Evolutionary conservation across 345 rosid species (phyloP).

Genomic region (Eucalyptus tenuipes): DNA sequence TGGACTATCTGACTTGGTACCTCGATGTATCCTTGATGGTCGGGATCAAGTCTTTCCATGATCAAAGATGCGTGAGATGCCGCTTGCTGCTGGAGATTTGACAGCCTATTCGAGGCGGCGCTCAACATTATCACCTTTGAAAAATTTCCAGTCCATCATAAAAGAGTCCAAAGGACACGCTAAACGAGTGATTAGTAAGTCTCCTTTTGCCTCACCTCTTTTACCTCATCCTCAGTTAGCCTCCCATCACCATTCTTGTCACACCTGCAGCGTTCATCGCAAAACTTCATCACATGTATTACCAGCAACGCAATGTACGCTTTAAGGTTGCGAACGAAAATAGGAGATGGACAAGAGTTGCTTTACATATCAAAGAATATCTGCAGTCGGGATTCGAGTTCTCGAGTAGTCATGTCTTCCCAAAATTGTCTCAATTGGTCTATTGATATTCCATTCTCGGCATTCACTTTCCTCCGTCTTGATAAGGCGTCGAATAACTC

Average conservation of each 20-base stretch:
- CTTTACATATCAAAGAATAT: constrained; percentile 87
- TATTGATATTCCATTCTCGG: constrained; percentile 43
- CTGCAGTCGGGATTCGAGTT: constrained; percentile 78
- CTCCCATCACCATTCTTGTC: constrained; percentile 96
- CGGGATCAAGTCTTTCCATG: constrained; percentile 99
- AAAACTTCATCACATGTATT: background rate
- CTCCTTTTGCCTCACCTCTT: constrained; percentile 34
- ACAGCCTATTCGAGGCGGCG: constrained; percentile 79
- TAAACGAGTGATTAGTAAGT: background rate
- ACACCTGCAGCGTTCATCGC: constrained; percentile 31
- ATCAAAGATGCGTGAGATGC: constrained; percentile 58
- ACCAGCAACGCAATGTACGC: background rate
- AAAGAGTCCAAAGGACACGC: background rate
- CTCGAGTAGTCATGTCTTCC: constrained; percentile 79
- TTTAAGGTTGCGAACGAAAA: background rate
- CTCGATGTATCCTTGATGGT: constrained; percentile 86
- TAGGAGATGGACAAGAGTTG: background rate
- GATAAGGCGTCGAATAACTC: constrained; percentile 71
- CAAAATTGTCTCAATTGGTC: constrained; percentile 52
- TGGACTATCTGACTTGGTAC: constrained; percentile 5
- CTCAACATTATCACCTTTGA: constrained; percentile 62
- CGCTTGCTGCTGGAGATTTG: constrained; percentile 58
- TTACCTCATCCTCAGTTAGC: constrained; percentile 79
- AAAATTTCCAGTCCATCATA: background rate
- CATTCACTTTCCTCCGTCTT: constrained; percentile 38